Conservation (phyloP, 2,329 filamentous ascomycete genomes). For the Grosmannia clavigera region DNA sequence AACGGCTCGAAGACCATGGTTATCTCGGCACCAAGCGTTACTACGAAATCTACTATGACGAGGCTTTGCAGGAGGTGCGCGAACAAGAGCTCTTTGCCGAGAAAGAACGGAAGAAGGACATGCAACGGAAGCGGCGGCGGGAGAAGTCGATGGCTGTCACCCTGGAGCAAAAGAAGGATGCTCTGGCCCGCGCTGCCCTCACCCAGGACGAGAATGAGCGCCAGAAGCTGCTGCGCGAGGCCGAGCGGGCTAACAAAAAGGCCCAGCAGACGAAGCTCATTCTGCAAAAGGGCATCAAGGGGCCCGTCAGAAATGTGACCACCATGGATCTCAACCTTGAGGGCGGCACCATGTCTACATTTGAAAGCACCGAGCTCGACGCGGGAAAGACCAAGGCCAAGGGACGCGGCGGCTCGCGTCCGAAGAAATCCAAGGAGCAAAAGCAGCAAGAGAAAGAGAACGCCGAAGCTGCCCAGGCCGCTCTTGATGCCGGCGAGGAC, state of each 20-base stretch:
- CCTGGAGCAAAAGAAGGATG: slow-evolving; percentile 78
- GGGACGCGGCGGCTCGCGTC: slow-evolving; percentile 50
- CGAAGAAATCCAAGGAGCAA: slow-evolving; percentile 83
- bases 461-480: slow-evolving; percentile 78
- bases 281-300: slow-evolving; percentile 77
- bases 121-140: slow-evolving; percentile 91
- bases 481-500: slow-evolving; percentile 66
- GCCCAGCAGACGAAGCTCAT: slow-evolving; percentile 81
- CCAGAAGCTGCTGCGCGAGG: slow-evolving; percentile 69
- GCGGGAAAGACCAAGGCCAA: slow-evolving; percentile 37
- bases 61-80: slow-evolving; percentile 75
- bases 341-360: slow-evolving; percentile 74
- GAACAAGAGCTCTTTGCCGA: slow-evolving; percentile 84
- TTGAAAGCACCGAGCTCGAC: slow-evolving; percentile 55
- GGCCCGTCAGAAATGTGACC: slow-evolving; percentile 52
- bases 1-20: slow-evolving; percentile 55
- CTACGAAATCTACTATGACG: slow-evolving; percentile 62
- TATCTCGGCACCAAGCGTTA: slow-evolving; percentile 64
- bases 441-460: slow-evolving; percentile 72
- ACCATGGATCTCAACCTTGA: slow-evolving; percentile 70
- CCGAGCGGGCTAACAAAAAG: slow-evolving; percentile 84
- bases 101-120: slow-evolving; percentile 99
- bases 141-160: slow-evolving; percentile 94
- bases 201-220: slow-evolving; percentile 74
- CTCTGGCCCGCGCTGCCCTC: slow-evolving; percentile 63